Evolutionary conservation across 2,329 filamentous ascomycete species (phyloP), one percentile per base, ranked within the genome.

Genomic region (Cladophialophora carrionii): DNA sequence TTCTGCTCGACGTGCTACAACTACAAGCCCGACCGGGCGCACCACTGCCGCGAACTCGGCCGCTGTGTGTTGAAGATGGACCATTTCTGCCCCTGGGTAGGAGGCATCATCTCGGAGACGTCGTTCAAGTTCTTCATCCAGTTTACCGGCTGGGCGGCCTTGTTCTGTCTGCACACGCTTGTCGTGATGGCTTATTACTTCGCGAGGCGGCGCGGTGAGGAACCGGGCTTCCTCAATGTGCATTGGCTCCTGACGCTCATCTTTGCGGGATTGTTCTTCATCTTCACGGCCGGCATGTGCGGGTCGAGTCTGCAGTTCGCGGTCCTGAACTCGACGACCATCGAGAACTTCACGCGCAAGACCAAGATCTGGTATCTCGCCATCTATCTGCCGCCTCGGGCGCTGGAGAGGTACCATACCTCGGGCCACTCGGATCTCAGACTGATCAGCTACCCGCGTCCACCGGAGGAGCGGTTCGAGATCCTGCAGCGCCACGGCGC

Each of bases 41-140:
- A 96, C 75, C 94, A 98, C 77, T 96, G 90, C 73, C 88, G 88
- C 59, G 91, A 96, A 74, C 81, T 95, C 12, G 87, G 87, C 57
- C 84, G 92, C 51, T 98, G 94, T 73, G 90, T 96, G 24, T 81
- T 85, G 48, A 95, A 95, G 73, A 95, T 97, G 90, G 94, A 98
- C 69, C 94, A 98, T 74, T 95, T 93, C 73, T 99, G 95, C 73
- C 95, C 94, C 0, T 98, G 88, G 87, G 93, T 96, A n/a, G 94
- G 94, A 3, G 95, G 94, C 24, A 90, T 96, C 70, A 88, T 99
- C 9, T 90, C 88, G 0, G 93, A 97, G 75, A 92, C 87, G 1
- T 82, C 89, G 2, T 93, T 94, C 80, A 97, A 97, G 73, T 97
- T 91, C 77, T 98, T 99, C 74, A 81, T 92, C 10, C 95, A 97